A percentile compares a stretch with the other conserved stretches of the same genome.
phyloP scores from a whole-genome alignment of 345 rosid species.

The Punica granatum region DNA sequence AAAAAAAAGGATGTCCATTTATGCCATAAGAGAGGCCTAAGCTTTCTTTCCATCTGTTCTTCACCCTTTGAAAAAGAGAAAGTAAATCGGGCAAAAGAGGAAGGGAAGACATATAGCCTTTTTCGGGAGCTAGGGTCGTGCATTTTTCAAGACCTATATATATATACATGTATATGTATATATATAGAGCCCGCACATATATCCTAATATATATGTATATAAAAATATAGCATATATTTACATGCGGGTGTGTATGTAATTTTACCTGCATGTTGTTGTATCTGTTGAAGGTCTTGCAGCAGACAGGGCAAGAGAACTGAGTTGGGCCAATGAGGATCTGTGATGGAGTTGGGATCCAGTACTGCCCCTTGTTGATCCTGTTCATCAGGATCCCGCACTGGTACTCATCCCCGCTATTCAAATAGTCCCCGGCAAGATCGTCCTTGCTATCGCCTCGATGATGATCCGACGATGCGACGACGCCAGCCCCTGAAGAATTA shows the following conservation, averaged over 20 bases:
- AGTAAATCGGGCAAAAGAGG: no score
- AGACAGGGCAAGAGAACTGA: constrained; percentile 97
- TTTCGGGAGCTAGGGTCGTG: not conserved
- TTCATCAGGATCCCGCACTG: constrained; percentile 44
- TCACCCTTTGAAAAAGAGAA: no score
- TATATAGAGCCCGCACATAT: not conserved
- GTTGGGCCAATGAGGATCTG: constrained; percentile 98
- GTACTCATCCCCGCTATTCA: constrained; percentile 28
- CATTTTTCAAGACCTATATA: not conserved
- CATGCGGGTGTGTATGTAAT: not conserved
- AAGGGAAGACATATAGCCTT: not conserved
- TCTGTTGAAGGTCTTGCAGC: constrained; percentile 92
- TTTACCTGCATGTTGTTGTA: constrained; percentile 97
- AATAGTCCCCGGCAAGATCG: constrained; percentile 27
- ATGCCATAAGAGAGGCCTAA: no score
- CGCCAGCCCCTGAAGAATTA: not conserved
- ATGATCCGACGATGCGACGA: constrained; percentile 2
- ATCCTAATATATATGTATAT: not conserved
- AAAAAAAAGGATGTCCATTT: no score
- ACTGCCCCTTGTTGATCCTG: constrained; percentile 87
- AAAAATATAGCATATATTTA: not conserved
- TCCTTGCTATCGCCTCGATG: not conserved
- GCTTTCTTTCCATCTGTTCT: no score
- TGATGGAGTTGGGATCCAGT: constrained; percentile 98
- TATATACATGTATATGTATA: not conserved